phyloP scores from a whole-genome alignment of 495 filamentous ascomycete species.

The Penicillium subrubescens region DNA sequence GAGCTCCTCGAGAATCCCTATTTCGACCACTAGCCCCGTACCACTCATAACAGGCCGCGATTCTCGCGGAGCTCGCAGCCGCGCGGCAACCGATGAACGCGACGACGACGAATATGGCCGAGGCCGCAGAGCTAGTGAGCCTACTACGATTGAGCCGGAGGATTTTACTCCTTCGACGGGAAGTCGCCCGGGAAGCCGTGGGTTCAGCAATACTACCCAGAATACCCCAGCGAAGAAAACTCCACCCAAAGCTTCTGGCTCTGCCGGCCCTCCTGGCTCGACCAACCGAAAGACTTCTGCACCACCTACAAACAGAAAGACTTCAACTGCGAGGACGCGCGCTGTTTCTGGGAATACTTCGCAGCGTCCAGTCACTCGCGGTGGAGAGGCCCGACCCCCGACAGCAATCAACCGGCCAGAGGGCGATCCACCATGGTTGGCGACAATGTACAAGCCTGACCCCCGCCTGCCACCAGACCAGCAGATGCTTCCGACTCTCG shows the following conservation, averaged over 20 bases:
- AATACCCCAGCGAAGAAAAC: slow-evolving; percentile 40
- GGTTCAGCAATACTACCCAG: slow-evolving; percentile 26
- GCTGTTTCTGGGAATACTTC: slow-evolving; percentile 39
- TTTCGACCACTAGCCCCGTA: slow-evolving; percentile 73
- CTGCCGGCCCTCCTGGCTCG: slow-evolving; percentile 40
- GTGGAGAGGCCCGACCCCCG: slow-evolving; percentile 58
- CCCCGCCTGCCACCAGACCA: slow-evolving; percentile 92
- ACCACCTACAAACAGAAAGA: slow-evolving; percentile 40
- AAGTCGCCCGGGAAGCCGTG: slow-evolving; percentile 49
- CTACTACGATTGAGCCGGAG: slow-evolving; percentile 59
- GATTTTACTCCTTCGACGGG: slow-evolving; percentile 47
- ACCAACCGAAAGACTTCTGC: slow-evolving; percentile 47
- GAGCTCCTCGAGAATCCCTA: slow-evolving; percentile 76
- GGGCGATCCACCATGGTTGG: slow-evolving; percentile 94
- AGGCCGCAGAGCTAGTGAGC: slow-evolving; percentile 72
- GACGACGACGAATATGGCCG: slow-evolving; percentile 64
- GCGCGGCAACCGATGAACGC: slow-evolving; percentile 43
- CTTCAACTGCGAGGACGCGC: slow-evolving; percentile 36
- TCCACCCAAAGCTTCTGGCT: slow-evolving; percentile 47
- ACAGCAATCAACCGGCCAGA: slow-evolving; percentile 76
- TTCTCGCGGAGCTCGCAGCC: slow-evolving; percentile 65
- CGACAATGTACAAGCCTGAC: slow-evolving; percentile 93
- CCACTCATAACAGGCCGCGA: slow-evolving; percentile 78
- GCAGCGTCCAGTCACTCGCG: slow-evolving; percentile 66
- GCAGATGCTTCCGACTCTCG: slow-evolving; percentile 92